Conservation (phyloP, 1,284 basidiomycete genomes). For the Caloboletus firmus region DNA sequence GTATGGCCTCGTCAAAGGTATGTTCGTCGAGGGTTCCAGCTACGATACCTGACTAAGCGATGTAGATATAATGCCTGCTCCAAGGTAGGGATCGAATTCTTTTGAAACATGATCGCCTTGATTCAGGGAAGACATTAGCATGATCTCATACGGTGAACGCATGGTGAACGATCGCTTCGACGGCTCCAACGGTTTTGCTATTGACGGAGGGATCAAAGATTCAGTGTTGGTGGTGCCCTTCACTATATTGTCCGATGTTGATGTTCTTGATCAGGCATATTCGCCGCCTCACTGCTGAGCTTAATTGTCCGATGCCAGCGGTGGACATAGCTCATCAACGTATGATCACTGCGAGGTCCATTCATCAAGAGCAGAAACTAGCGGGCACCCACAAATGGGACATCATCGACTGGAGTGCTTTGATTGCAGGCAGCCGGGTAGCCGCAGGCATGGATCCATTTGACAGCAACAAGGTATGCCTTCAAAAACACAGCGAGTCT, state of each 20-base stretch:
- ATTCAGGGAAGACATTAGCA: constrained; percentile 33
- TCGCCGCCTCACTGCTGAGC: constrained; percentile 56
- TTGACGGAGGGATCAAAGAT: constrained; percentile 89
- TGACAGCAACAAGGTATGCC: constrained; percentile 42
- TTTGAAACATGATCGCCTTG: background rate
- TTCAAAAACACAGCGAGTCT: background rate
- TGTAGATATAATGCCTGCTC: constrained; percentile 60
- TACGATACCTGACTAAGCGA: constrained; percentile 14
- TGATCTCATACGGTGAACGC: constrained; percentile 63
- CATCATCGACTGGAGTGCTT: constrained; percentile 69
- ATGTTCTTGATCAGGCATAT: constrained; percentile 49
- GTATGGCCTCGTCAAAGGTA: constrained; percentile 60
- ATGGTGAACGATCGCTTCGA: constrained; percentile 77
- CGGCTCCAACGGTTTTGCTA: constrained; percentile 77
- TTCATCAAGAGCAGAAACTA: constrained; percentile 50
- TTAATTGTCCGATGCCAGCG: constrained; percentile 79
- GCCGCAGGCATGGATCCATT: constrained; percentile 69
- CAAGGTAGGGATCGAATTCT: constrained; percentile 40
- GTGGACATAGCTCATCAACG: constrained; percentile 79
- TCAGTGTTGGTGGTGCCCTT: constrained; percentile 36
- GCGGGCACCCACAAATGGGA: constrained; percentile 51
- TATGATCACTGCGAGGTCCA: constrained; percentile 74
- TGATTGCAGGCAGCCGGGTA: constrained; percentile 67
- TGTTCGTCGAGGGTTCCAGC: constrained; percentile 23
- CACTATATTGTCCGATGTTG: background rate